A percentile compares a stretch with the other conserved stretches of the same genome.
Evolutionary conservation across 495 filamentous ascomycete species (phyloP).

Genomic region (Neurospora discreta): DNA sequence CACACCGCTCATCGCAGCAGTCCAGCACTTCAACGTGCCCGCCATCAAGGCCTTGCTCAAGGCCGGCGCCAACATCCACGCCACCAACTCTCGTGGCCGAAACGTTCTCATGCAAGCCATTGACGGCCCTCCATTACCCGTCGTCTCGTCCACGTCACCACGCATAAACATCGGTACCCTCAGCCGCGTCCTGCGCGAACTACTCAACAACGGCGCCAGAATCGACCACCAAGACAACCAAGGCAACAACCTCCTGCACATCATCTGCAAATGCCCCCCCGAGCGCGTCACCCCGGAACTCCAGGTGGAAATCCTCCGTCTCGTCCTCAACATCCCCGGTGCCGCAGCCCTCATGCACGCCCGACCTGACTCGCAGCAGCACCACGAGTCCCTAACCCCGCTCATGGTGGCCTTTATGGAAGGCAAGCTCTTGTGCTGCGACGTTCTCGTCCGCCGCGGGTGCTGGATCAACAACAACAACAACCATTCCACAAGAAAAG

Average conservation of each 20-base stretch:
- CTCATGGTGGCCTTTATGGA: slow-evolving; percentile 5
- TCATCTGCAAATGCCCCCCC: slow-evolving; percentile 12
- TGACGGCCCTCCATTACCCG: slow-evolving; percentile 10
- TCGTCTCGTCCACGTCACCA: background rate
- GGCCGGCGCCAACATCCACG: slow-evolving; percentile 11
- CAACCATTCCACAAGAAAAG: no score
- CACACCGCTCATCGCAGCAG: slow-evolving; percentile 22
- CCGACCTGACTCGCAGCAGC: background rate
- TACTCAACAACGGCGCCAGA: slow-evolving; percentile 12
- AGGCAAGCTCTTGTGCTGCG: slow-evolving; percentile 10
- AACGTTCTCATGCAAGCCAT: slow-evolving; percentile 9
- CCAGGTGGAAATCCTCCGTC: slow-evolving; percentile 9
- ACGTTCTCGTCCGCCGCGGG: slow-evolving; percentile 16
- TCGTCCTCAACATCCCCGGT: slow-evolving; percentile 11
- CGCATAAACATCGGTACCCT: slow-evolving; percentile 3
- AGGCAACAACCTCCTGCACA: slow-evolving; percentile 13
- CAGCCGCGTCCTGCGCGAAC: slow-evolving; percentile 4
- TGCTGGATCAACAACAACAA: no score
- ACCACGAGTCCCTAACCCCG: slow-evolving; percentile 3
- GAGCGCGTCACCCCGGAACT: background rate
- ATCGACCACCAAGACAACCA: slow-evolving; percentile 9
- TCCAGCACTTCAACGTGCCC: slow-evolving; percentile 9
- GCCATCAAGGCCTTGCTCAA: slow-evolving; percentile 12
- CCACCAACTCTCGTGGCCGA: slow-evolving; percentile 8
- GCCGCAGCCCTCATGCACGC: slow-evolving; percentile 2